These are phyloP conservation scores for Suhomyces canberraensis DNA, from an alignment of 805 yeast genomes.

Conservation along the genomic window DNA sequence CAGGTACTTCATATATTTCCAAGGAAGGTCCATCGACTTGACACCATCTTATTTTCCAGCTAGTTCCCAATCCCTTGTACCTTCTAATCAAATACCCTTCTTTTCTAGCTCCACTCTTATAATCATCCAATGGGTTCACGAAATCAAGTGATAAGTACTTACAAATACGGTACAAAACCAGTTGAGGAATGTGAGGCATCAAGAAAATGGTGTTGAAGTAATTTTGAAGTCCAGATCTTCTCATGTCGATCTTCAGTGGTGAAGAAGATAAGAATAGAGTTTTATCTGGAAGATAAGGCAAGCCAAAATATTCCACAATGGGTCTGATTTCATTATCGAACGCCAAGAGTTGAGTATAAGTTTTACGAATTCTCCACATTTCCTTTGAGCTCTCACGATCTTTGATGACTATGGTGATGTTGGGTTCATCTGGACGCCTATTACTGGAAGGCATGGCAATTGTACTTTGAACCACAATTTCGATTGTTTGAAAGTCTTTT, in stretches of 20 bases:
- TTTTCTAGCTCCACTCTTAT: conserved; percentile 50
- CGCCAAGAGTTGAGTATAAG: conserved; percentile 53
- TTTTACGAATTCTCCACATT: conserved; percentile 72
- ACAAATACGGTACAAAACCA: conserved; percentile 52
- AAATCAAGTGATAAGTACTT: conserved; percentile 66
- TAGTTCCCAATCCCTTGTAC: conserved; percentile 57
- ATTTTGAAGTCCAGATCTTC: conserved; percentile 53
- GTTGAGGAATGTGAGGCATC: conserved; percentile 56
- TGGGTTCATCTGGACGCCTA: conserved; percentile 54
- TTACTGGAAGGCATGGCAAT: conserved; percentile 33
- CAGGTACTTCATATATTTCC: conserved; percentile 55
- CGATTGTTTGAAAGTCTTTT: conserved; percentile 50
- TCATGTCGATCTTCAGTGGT: conserved; percentile 62
- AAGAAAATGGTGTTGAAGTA: conserved; percentile 57
- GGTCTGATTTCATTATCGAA: conserved; percentile 63
- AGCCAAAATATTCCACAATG: conserved; percentile 45
- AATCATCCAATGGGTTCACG: conserved; percentile 55
- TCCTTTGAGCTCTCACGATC: conserved; percentile 62
- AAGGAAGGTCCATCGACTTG: conserved; percentile 58
- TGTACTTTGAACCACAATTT: conserved; percentile 48
- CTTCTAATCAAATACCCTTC: conserved; percentile 66
- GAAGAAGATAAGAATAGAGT: conserved; percentile 52
- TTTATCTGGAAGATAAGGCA: conserved; percentile 66
- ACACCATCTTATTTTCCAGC: conserved; percentile 72
- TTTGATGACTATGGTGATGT: conserved; percentile 57